Evolutionary conservation across 1,284 basidiomycete genomes (phyloP), one percentile per base, ranked within the genome.

Genomic region (Malassezia vespertilionis): DNA sequence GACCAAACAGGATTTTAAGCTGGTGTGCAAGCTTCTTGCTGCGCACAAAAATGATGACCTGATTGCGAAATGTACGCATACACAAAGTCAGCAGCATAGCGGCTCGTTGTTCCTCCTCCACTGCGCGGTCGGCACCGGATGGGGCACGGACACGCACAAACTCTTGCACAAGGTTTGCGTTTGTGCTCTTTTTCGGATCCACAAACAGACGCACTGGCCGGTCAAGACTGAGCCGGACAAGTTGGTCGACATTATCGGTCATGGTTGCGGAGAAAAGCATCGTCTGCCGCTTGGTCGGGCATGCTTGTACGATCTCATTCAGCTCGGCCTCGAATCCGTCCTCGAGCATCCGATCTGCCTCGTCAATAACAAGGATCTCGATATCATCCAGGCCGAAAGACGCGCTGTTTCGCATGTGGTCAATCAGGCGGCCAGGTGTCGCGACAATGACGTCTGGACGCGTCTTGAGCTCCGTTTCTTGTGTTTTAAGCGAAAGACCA

Each of bases 231-330:
- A 96, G 84, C 62, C 81, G 81, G 46, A 95, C 84, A 33, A 97
- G 79, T 66, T 89, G 83, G 63, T 95, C 88, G 7, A 97, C 84
- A 1, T 83, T 83, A 72, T 96, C 91, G 2, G 88, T 93, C 83
- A 96, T 95, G 1, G 91, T 97, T 1, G 91, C 91, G 0, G 88
- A 93, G 73, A 97, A 97, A 21, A 97, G 77, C 88, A 97, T 93
- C 3, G 91, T 95, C 72, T 96, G 91, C 31, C 91, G 80, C 12
- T 83, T 83, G 12, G 76, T 74, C 1, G 91, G 90, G 65, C 89
- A 91, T 30, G 84, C 79, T 57, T 81, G 82, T 71, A 96, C 82
- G 60, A 97, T 95, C 73, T 97, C 91, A 28, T 82, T 77, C 26
- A 97, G 76, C 71, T 96, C 91, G 70, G 90, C 90, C n/a, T 82